Percentiles rank a stretch among this genome's conserved stretches.
Conservation (phyloP, 768 basidiomycete species). For the Galerina sulciceps region DNA sequence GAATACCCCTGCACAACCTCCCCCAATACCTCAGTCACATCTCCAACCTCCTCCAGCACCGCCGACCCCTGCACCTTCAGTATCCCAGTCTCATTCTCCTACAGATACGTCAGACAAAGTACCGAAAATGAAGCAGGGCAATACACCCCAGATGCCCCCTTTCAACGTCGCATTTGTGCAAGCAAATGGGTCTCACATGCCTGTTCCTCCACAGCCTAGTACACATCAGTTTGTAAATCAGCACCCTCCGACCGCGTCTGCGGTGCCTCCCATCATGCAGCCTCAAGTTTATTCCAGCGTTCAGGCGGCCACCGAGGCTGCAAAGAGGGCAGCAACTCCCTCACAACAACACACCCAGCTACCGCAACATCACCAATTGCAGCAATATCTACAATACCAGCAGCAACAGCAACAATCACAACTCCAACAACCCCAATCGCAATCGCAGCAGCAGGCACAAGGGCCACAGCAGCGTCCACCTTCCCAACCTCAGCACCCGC, state of each 20-base stretch:
- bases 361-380: conserved; percentile 23
- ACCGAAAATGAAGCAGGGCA: conserved; percentile 21
- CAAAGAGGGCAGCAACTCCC: conserved; percentile 40
- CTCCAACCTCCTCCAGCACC: conserved; percentile 29
- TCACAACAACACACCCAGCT: conserved; percentile 28
- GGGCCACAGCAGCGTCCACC: conserved; percentile 17
- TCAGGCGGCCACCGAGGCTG: conserved; percentile 39
- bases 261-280: conserved; percentile 34
- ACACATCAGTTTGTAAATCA: conserved; percentile 40
- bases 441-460: conserved; percentile 13
- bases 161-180: conserved; percentile 29
- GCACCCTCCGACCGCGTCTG: conserved; percentile 30
- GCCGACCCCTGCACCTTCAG: conserved; percentile 32
- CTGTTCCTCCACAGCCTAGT: conserved; percentile 31
- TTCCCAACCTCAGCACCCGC: conserved; percentile 21
- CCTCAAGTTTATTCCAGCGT: conserved; percentile 39
- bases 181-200: conserved; percentile 38
- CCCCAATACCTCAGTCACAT: conserved; percentile 23
- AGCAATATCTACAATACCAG: conserved; percentile 16
- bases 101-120: conserved; percentile 33
- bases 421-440: conserved; percentile 13
- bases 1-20: conserved; percentile 22
- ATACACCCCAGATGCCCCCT: conserved; percentile 31
- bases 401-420: conserved; percentile 15
- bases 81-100: conserved; percentile 35